These are phyloP conservation scores for Gynochthodes officinalis DNA, from an alignment of 257 asterid genomes.

Conservation along the genomic window DNA sequence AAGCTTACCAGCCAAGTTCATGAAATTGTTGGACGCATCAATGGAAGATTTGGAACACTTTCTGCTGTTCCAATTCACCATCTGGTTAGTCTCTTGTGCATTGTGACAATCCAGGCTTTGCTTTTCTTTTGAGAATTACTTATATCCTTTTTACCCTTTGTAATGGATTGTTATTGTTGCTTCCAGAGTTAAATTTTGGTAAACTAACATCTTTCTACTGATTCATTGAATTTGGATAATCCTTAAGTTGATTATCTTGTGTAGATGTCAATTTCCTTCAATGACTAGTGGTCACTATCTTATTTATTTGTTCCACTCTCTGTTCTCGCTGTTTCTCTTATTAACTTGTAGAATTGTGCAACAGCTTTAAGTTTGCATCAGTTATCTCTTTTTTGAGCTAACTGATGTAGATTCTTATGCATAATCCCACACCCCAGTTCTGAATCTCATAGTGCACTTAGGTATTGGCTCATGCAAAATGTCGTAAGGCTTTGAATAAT, in stretches of 20 bases:
- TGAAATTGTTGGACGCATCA: constrained; percentile 97
- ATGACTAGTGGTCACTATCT: not conserved
- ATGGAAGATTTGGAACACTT: constrained; percentile 90
- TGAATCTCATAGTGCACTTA: not conserved
- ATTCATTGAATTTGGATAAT: not conserved
- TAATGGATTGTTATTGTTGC: not conserved
- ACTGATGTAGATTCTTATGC: not conserved
- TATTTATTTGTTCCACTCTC: not conserved
- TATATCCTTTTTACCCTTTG: not conserved
- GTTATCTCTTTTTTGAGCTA: not conserved
- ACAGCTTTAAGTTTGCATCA: not conserved
- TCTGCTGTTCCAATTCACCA: constrained; percentile 95
- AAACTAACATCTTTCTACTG: not conserved
- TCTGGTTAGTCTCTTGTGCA: constrained; percentile 58
- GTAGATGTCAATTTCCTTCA: not conserved
- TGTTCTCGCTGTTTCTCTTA: not conserved
- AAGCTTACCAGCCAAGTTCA: constrained; percentile 98
- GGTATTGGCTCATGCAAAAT: not conserved
- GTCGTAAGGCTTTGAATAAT: not conserved
- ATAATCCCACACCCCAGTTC: not conserved
- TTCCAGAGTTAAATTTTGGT: not conserved
- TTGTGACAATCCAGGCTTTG: not conserved
- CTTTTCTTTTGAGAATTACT: not conserved
- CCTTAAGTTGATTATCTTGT: not conserved
- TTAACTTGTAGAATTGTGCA: not conserved